Percentiles rank a stretch among this genome's conserved stretches.
These are phyloP conservation scores for Melaleuca alternifolia DNA, from an alignment of 345 rosid genomes.

Conservation along the genomic window DNA sequence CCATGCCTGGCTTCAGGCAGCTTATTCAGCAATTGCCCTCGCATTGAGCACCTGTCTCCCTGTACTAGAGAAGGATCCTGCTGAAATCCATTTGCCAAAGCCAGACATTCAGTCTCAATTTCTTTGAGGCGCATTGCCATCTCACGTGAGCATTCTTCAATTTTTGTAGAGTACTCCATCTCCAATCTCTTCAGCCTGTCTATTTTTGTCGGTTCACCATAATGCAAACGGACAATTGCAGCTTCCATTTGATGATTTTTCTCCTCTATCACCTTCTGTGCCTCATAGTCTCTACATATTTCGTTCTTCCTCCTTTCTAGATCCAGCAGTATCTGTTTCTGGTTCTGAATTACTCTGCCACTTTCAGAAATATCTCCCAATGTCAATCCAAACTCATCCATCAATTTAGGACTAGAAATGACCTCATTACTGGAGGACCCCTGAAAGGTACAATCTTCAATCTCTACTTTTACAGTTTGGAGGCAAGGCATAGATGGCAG, in stretches of 20 bases:
- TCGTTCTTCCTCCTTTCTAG: constrained; percentile 34
- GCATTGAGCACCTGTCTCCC: constrained; percentile 39
- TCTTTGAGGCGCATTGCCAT: constrained; percentile 21
- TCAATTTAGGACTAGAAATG: constrained; percentile 3
- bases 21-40: constrained; percentile 15
- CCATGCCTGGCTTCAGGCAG: constrained; percentile 6
- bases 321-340: constrained; percentile 26
- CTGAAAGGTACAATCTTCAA: constrained; percentile 8
- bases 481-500: neutral
- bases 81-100: constrained; percentile 28
- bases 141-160: constrained; percentile 26
- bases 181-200: constrained; percentile 45
- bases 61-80: constrained; percentile 34
- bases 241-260: constrained; percentile 25
- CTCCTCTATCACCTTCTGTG: constrained; percentile 38
- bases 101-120: constrained; percentile 28
- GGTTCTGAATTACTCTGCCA: constrained; percentile 34
- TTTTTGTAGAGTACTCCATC: constrained; percentile 20
- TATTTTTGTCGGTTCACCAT: constrained; percentile 15
- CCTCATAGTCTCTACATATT: constrained; percentile 23
- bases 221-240: constrained; percentile 37
- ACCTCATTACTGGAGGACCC: constrained; percentile 20
- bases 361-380: constrained; percentile 37
- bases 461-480: constrained; percentile 10
- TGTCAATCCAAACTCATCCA: constrained; percentile 8